Base-by-base conservation (phyloP, 2,329 filamentous ascomycete genomes). In the Aulographum hederae region DNA sequence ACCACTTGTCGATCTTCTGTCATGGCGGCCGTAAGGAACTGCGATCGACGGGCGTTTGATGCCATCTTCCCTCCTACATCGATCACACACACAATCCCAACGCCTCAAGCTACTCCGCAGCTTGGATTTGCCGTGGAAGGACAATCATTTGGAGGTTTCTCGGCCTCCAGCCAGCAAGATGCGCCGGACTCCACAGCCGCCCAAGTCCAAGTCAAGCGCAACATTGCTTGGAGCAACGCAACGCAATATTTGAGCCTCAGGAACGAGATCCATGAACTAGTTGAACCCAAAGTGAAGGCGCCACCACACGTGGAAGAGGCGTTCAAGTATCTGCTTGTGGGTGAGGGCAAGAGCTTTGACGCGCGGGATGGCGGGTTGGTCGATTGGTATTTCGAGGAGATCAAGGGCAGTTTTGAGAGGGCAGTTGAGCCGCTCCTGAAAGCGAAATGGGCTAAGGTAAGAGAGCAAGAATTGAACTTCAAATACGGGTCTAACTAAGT, bases 221-320 rank as follows among this genome's bases (percentile, higher is more conserved):
- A 48, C 28, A 41, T 49, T 29, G 54, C 55, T n/a, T 62, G 59
- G 59, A 61, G 54, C 36, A 52, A 47, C 15, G 57, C 54, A n/a
- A 62, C 58, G 2, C 44, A 57, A 23, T 58, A 53, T 33, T 38
- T 62, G 8, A 50, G 47, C 34, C 35, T 18, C 14, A 10, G 11
- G 12, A 26, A 18, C 6, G 26, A n/a, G 12, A 33, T 15, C 14
- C 23, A 29, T 26, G 34, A 31, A 31, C 8, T n/a, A 21, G 11
- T 10, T 8, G 40, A 42, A n/a, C 35, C 46, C 5, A 33, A 43
- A 23, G 37, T 46, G 20, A 35, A 38, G 13, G 32, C 25, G 4
- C 16, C 15, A 12, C 38, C 37, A 35, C 53, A 52, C 30, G 49
- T 48, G 3, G 45, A 50, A n/a, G 51, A 52, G 10, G 50, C 52